phyloP scores from a whole-genome alignment of 2,329 filamentous ascomycete genomes.

The Pseudogymnoascus sp. region DNA sequence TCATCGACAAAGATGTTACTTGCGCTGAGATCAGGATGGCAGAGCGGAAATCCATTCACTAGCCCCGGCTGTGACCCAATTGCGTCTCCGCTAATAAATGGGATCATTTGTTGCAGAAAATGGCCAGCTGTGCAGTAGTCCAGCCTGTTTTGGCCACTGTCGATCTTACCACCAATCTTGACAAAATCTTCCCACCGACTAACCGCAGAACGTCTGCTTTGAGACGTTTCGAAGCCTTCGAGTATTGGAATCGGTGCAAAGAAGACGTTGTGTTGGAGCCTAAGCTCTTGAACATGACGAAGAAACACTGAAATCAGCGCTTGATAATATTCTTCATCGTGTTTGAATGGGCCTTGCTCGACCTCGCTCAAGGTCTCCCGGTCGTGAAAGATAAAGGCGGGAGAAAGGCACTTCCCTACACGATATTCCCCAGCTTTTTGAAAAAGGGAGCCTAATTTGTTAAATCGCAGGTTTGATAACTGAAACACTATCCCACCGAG shows the following conservation, averaged over 20 bases:
- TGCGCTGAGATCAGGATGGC: conserved; percentile 24
- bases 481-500: conserved; percentile 11
- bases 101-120: conserved; percentile 24
- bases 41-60: conserved; percentile 17
- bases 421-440: conserved; percentile 12
- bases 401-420: conserved; percentile 12
- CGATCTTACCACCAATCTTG: conserved; percentile 21
- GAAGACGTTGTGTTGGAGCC: conserved; percentile 23
- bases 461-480: conserved; percentile 13
- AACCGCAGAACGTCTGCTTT: conserved; percentile 18
- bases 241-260: conserved; percentile 25
- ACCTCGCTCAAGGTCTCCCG: conserved; percentile 11
- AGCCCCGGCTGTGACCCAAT: background rate
- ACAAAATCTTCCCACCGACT: conserved; percentile 17
- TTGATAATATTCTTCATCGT: conserved; percentile 22
- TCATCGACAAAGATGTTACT: conserved; percentile 26
- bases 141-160: conserved; percentile 22
- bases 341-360: conserved; percentile 24
- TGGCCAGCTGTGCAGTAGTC: conserved; percentile 21
- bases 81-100: conserved; percentile 8
- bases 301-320: conserved; percentile 23
- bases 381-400: background rate
- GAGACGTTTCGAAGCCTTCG: conserved; percentile 19
- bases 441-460: conserved; percentile 15
- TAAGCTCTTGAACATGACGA: conserved; percentile 23